Evolutionary conservation across 228 moss, liverwort and hornwort species (phyloP).

Genomic region (Sphagnum fallax): DNA sequence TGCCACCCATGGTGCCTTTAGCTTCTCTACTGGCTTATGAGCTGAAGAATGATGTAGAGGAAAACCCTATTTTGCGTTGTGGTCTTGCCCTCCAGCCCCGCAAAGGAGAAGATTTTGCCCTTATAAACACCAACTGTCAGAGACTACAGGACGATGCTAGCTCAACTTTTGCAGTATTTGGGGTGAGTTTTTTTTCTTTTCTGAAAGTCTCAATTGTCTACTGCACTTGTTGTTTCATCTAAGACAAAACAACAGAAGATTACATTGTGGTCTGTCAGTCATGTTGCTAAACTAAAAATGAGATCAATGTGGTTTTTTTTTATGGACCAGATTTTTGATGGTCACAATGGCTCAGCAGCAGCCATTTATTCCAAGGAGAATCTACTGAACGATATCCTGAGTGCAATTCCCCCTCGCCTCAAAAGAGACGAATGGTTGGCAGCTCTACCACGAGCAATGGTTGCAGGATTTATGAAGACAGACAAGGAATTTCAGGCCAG

Average conservation of each 20-base stretch:
- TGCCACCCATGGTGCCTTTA: conserved; percentile 41
- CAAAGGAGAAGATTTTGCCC: conserved; percentile 76
- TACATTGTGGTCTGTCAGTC: no score
- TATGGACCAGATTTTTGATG: conserved; percentile 60
- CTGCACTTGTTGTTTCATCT: not conserved
- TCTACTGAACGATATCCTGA: conserved; percentile 72
- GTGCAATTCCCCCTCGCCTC: conserved; percentile 63
- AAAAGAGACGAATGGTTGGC: conserved; percentile 68
- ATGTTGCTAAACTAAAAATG: no score
- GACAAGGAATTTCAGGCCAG: conserved; percentile 84
- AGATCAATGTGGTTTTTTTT: not conserved
- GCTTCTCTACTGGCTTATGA: conserved; percentile 52
- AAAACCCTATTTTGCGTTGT: conserved; percentile 49
- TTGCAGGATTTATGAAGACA: conserved; percentile 84
- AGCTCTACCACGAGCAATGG: conserved; percentile 70
- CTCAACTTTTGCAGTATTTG: conserved; percentile 74
- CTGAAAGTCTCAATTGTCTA: not conserved
- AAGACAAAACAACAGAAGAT: not conserved
- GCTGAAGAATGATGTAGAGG: conserved; percentile 44
- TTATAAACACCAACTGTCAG: conserved; percentile 66
- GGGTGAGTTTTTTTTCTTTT: conserved; percentile 21
- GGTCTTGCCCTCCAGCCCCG: conserved; percentile 74
- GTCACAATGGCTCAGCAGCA: conserved; percentile 81
- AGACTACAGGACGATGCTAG: conserved; percentile 55
- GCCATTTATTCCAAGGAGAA: conserved; percentile 79